Evolutionary conservation across 257 asterid species (phyloP), one percentile per base, ranked within the genome.

Genomic region (Jaltomata sinuosa): DNA sequence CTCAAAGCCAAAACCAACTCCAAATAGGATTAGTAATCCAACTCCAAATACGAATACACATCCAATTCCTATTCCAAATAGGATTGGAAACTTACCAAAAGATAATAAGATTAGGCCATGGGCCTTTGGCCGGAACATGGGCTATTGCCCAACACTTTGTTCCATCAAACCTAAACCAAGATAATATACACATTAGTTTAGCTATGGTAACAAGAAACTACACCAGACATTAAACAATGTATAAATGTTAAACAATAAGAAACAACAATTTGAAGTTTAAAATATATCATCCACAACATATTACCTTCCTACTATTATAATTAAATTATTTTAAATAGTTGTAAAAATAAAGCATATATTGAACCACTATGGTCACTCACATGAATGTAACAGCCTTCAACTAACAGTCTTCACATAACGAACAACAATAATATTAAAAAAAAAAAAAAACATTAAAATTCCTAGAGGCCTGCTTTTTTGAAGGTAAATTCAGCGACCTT

Each of bases 81-180:
- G n/a, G n/a, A n/a, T n/a, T n/a, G n/a, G n/a, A n/a, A n/a, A n/a
- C n/a, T n/a, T n/a, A n/a, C n/a, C n/a, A n/a, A n/a, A n/a, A n/a
- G n/a, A n/a, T n/a, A n/a, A n/a, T n/a, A n/a, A n/a, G n/a, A n/a
- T n/a, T n/a, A n/a, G n/a, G n/a, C n/a, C n/a, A n/a, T n/a, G n/a
- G n/a, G n/a, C n/a, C n/a, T n/a, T n/a, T n/a, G n/a, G n/a, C n/a
- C n/a, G n/a, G n/a, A n/a, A n/a, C n/a, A n/a, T n/a, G n/a, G n/a
- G n/a, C n/a, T n/a, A n/a, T n/a, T n/a, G n/a, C n/a, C n/a, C n/a
- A n/a, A n/a, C n/a, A n/a, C n/a, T n/a, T n/a, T 25, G 92, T 91
- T 69, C 92, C 94, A 83, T 89, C 89, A 1, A 90, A 92, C 90
- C 94, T 91, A 87, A 79, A 87, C 80, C 32, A 50, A 5, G 21